Evolutionary conservation across 352 stramenopile species (phyloP), one percentile per base, ranked within the genome.

Genomic region (Phytophthora pseudosyringae): DNA sequence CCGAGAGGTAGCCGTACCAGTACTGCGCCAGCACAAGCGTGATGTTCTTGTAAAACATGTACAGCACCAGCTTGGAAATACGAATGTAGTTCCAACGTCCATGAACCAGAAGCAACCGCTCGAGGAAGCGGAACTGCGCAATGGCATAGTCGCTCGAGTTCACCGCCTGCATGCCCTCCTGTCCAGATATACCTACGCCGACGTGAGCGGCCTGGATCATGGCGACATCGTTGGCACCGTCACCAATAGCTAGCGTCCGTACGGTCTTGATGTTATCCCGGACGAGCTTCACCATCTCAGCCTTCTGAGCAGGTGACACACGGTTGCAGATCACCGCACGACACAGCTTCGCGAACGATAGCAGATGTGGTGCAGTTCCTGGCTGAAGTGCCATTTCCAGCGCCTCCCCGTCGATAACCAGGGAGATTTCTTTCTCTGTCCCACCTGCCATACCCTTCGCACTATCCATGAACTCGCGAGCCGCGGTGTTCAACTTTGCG

Each of bases 41-140:
- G 48, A 97, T 94, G 78, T 98, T 98, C 72, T 98, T 98, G 80
- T 97, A 98, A 66, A 98, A 98, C 71, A 94, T 96, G 76, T 97
- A 98, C 31, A 94, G 67, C 16, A 98, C 83, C 11, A 98, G 67
- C 56, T 96, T 96, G 32, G 90, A 94, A 52, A 96, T 92, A 32
- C 94, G 87, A 36, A 93, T 85, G 71, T 98, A 97, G 70, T 95
- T 97, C 83, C 89, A 96, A 12, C 87, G 76, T 16, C 95, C 95
- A 68, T 98, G 95, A 25, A 98, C 85, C 4, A 98, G 68, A 36
- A 98, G 74, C 15, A 98, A 64, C 0, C 83, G 78, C 57, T 94
- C 82, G 7, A 98, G 70, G 68, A 96, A 98, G 1, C 88, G 90
- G 62, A 98, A 98, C 66, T 98, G 92, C 1, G 86, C 88, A 48